Conservation (phyloP, 2,329 filamentous ascomycete species). For the Paraphaeosphaeria minitans region DNA sequence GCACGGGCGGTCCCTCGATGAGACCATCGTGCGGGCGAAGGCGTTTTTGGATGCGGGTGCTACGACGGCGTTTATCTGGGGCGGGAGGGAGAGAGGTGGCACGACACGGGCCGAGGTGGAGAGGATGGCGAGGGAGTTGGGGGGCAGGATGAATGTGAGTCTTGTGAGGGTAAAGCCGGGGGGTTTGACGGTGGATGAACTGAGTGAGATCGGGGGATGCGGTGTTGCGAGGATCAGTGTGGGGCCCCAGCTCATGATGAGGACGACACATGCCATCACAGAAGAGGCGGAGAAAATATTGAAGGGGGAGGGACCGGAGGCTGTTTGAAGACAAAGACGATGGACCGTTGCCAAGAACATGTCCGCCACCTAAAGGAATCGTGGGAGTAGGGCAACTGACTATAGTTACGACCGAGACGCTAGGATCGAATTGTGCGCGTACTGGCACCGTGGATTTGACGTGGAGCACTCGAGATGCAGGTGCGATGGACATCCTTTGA, state of each 20-base stretch:
- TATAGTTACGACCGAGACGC: no score
- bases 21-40: slow-evolving; percentile 60
- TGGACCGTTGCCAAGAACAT: no score
- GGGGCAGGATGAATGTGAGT: slow-evolving; percentile 38
- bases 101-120: slow-evolving; percentile 32
- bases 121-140: slow-evolving; percentile 25
- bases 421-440: no score
- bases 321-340: no score
- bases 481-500: no score
- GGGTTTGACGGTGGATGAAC: slow-evolving; percentile 29
- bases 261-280: slow-evolving; percentile 15
- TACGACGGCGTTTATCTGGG: slow-evolving; percentile 66
- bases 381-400: not conserved
- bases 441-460: no score
- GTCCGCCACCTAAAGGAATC: no score
- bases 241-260: slow-evolving; percentile 37
- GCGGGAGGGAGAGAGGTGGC: slow-evolving; percentile 50
- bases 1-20: slow-evolving; percentile 48
- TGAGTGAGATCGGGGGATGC: slow-evolving; percentile 31
- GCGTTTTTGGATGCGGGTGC: slow-evolving; percentile 65
- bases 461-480: no score
- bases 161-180: slow-evolving; percentile 21
- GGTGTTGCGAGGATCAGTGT: slow-evolving; percentile 38
- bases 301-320: slow-evolving; percentile 14
- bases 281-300: slow-evolving; percentile 28